A percentile compares a stretch with the other conserved stretches of the same genome.
phyloP scores from a whole-genome alignment of 371 early-diverging fungal genomes.

The Syncephalastrum monosporum region DNA sequence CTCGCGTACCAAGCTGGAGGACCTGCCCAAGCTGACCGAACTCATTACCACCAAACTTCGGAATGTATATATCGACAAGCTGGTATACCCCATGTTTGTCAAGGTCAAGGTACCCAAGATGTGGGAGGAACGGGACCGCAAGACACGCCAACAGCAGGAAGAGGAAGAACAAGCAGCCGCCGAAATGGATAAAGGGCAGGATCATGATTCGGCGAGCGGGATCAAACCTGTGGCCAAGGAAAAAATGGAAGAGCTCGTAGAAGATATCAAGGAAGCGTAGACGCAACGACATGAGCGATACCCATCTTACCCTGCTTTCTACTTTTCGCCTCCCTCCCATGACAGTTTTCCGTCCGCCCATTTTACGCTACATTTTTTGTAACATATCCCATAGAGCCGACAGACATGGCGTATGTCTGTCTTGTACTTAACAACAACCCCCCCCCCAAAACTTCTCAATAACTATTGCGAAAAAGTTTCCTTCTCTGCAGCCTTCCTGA shows the following conservation, averaged over 20 bases:
- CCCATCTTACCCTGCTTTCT: no score
- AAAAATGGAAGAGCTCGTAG: conserved; percentile 35
- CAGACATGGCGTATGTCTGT: no score
- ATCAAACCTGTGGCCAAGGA: conserved; percentile 27
- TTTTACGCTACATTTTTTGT: no score
- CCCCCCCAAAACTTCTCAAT: no score
- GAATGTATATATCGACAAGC: conserved; percentile 65
- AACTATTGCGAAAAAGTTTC: no score
- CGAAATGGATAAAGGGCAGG: background rate
- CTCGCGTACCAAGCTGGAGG: conserved; percentile 91
- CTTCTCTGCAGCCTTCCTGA: no score
- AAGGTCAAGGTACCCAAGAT: conserved; percentile 50
- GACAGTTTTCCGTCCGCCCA: no score
- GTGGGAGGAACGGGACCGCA: conserved; percentile 31
- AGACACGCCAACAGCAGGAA: conserved; percentile 17
- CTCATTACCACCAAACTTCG: conserved; percentile 75
- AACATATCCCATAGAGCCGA: no score
- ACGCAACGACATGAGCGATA: background rate
- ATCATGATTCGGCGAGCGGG: conserved; percentile 1
- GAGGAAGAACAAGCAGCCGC: conserved; percentile 10
- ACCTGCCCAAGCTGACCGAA: conserved; percentile 87
- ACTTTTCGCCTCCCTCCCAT: no score
- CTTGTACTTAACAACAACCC: no score
- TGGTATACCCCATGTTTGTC: conserved; percentile 63
- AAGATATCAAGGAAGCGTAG: conserved; percentile 34